Evolutionary conservation across 1,139 yeast species (phyloP).

Genomic region (Pichia sp.): DNA sequence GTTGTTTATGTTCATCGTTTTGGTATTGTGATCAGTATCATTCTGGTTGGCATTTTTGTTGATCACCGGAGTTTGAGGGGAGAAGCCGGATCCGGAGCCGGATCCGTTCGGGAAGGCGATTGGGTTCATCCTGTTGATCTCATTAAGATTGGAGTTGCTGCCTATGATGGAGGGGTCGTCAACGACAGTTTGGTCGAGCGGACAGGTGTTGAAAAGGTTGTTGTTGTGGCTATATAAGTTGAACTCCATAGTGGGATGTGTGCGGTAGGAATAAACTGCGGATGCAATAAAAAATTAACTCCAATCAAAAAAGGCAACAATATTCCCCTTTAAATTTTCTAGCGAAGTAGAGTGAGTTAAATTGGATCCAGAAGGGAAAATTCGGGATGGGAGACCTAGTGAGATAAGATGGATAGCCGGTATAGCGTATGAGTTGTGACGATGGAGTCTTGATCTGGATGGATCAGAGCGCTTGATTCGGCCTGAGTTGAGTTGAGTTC

Average conservation of each 20-base stretch:
- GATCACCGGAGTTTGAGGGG: not conserved
- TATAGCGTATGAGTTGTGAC: not conserved
- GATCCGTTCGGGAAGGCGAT: not conserved
- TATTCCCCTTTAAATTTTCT: not conserved
- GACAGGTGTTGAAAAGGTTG: not conserved
- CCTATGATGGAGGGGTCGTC: not conserved
- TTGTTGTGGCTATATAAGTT: not conserved
- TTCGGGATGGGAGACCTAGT: not conserved
- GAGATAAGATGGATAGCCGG: not conserved
- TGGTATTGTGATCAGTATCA: not conserved
- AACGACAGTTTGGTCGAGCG: not conserved
- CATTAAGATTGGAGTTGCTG: not conserved
- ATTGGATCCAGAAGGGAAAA: not conserved
- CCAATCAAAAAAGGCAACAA: not conserved
- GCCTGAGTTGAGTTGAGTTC: too few relatives aligned
- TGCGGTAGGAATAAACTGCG: not conserved
- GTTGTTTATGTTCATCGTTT: not conserved
- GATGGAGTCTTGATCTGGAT: too few relatives aligned
- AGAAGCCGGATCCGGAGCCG: not conserved
- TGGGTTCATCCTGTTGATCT: not conserved
- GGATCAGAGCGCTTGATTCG: too few relatives aligned
- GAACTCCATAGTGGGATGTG: not conserved
- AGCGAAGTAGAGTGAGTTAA: not conserved
- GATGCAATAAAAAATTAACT: not conserved
- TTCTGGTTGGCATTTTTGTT: not conserved